Base-by-base conservation (phyloP, 2,329 filamentous ascomycete genomes). In the Colletotrichum godetiae region DNA sequence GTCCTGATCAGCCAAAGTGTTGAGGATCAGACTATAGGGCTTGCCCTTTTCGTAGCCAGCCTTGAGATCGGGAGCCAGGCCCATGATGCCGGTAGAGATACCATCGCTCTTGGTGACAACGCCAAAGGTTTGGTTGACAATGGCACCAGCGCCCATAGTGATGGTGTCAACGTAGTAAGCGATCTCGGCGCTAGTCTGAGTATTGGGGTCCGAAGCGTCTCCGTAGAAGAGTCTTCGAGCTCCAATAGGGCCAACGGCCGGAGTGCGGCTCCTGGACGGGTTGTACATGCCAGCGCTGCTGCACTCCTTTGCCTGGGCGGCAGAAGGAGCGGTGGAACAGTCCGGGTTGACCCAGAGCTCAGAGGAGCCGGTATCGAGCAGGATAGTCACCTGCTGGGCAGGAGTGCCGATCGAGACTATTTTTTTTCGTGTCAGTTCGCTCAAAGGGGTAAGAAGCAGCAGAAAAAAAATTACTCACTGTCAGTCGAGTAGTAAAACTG, bases 301-400 rank as follows among this genome's bases (percentile, higher is more conserved):
- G 77, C 87, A 89, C 58, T 84, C 81, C 0, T 79, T 66, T 3
- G 78, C 76, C 46, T 85, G 80, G 1, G 76, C 75, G 7, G 79
- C 74, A 6, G 80, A 79, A 6, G 79, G 81, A 0, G 86, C 82
- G 5, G 81, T 82, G 4, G 77, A 65, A 77, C 88, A 90, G 65
- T 84, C 80, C 1, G 88, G 87, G 72, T 89, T 88, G 56, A 89
- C 86, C 88, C 88, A 90, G 8, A 89, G 83, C 77, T 89, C 87
- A 74, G 85, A 86, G 5, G 88, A 89, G 19, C 88, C 88, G 0
- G 86, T 88, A 72, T 88, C 86, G 67, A 88, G 81, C 49, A 88
- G 82, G 46, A 88, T 85, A 12, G 85, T 83, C 46, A 88, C 79
- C 12, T 76, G 80, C 74, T 88, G 86, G 1, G 80, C 78, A 5